Evolutionary conservation across 495 filamentous ascomycete genomes (phyloP).

Genomic region (Trichoderma reesei): DNA sequence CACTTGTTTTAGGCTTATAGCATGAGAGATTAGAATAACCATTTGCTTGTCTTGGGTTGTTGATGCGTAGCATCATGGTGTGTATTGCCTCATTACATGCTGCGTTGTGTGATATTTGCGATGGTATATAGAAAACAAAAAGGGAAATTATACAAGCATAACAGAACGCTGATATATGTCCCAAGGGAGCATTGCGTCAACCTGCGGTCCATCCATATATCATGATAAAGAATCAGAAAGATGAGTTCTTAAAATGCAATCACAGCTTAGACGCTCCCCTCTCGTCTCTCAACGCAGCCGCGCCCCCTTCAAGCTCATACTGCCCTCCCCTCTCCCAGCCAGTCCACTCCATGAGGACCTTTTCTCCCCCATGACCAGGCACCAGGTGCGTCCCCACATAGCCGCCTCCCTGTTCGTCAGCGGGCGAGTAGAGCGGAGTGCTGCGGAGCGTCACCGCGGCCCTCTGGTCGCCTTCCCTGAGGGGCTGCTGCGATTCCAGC

Average conservation of each 20-base stretch:
- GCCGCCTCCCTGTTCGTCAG: slow-evolving; percentile 44
- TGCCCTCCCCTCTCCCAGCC: slow-evolving; percentile 66
- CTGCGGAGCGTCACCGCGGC: slow-evolving; percentile 58
- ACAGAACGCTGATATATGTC: no score
- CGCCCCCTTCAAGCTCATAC: slow-evolving; percentile 54
- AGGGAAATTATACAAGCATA: no score
- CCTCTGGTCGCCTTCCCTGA: slow-evolving; percentile 58
- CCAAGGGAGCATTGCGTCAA: no score
- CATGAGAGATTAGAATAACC: slow-evolving; percentile 6
- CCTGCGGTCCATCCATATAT: no score
- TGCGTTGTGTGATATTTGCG: not conserved
- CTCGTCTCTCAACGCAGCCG: slow-evolving; percentile 39
- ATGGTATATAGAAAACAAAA: not conserved
- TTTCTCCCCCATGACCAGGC: slow-evolving; percentile 62
- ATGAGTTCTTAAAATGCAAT: not conserved
- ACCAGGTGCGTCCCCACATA: slow-evolving; percentile 51
- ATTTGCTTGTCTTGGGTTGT: not conserved
- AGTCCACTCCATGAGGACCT: slow-evolving; percentile 62
- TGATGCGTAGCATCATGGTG: not conserved
- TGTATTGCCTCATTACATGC: not conserved
- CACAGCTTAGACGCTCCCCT: slow-evolving; percentile 36
- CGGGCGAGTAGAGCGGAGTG: slow-evolving; percentile 51
- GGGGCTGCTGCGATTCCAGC: slow-evolving; percentile 47
- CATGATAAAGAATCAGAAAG: no score
- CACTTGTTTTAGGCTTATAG: slow-evolving; percentile 7